Percentiles rank a stretch among this genome's conserved stretches.
Evolutionary conservation across 1,284 basidiomycete species (phyloP).

Genomic region (Trametes pubescens): DNA sequence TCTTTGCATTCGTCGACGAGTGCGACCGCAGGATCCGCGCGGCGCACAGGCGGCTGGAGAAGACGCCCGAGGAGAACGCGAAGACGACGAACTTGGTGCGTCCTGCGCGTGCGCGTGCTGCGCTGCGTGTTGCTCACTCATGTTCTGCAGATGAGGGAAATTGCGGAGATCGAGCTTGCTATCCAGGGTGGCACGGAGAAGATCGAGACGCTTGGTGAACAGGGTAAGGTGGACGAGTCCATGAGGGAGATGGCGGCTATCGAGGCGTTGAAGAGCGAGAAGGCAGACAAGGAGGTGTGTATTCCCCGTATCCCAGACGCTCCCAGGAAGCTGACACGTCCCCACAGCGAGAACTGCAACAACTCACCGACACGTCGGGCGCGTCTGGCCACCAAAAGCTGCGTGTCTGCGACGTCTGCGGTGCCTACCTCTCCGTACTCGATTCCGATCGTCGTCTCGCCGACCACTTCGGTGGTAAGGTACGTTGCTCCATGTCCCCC

Average conservation of each 20-base stretch:
- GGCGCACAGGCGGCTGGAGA: slow-evolving; percentile 94
- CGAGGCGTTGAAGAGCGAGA: slow-evolving; percentile 96
- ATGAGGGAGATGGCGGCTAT: slow-evolving; percentile 98
- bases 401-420: slow-evolving; percentile 99
- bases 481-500: slow-evolving; percentile 46
- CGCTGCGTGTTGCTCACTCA: not conserved
- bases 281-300: slow-evolving; percentile 92
- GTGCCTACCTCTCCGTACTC: slow-evolving; percentile 96
- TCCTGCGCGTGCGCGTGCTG: slow-evolving; percentile 9
- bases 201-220: slow-evolving; percentile 96
- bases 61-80: slow-evolving; percentile 99
- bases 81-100: slow-evolving; percentile 94
- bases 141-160: slow-evolving; percentile 89
- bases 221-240: slow-evolving; percentile 98
- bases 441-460: slow-evolving; percentile 99
- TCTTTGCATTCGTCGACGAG: slow-evolving; percentile 96
- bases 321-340: slow-evolving; percentile 17
- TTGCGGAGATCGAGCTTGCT: slow-evolving; percentile 98
- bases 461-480: slow-evolving; percentile 99
- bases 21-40: slow-evolving; percentile 96
- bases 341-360: slow-evolving; percentile 87
- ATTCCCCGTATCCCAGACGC: slow-evolving; percentile 4
- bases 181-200: slow-evolving; percentile 99
- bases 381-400: slow-evolving; percentile 99
- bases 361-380: slow-evolving; percentile 97